Base-by-base conservation (phyloP, 805 yeast genomes). In the Lachancea nothofagi region DNA sequence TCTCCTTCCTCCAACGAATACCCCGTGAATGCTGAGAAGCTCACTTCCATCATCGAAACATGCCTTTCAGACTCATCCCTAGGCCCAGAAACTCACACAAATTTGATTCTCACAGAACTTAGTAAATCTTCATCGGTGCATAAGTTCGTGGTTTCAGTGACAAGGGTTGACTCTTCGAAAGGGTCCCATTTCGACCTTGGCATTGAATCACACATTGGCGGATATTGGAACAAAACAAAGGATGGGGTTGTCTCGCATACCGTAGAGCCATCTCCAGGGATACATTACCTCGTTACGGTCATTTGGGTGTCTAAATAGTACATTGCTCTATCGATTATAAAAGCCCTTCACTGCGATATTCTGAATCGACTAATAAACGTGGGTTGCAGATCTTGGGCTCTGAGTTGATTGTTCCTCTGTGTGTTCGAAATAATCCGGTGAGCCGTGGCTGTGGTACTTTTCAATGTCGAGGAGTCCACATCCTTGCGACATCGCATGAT, bases 171-270 rank as follows among this genome's bases (percentile, higher is more conserved):
- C 7, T 45, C 55, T 15, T 26, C 43, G 4, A 51, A 50, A 9
- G 46, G 31, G 6, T 17, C 23, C 10, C 22, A 38, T 31, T 38
- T 17, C 17, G 37, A 49, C 30, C 33, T 54, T 7, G 35, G 38
- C 7, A 39, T 70, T 14, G 47, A 59, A 2, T 61, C 70, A 7
- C 57, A 66, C 4, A 62, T 75, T 34, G 81, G 80, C 8, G 71
- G 80, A 0, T 61, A 70, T 4, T 79, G 84, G 83, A 78, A 78
- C 45, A 52, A 63, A 7, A 58, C 62, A 9, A 75, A 66, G 33
- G 87, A 80, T 55, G 85, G 84, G 2, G 59, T 66, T 24, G 58
- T 70, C 9, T 65, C 65, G 18, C 41, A 71, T 15, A 61, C 60
- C 36, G 41, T 68, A 10, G 47, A 49, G 5, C 13, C 27, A 20